Base-by-base conservation (phyloP, 2,329 filamentous ascomycete genomes). In the Aureobasidium sp. region DNA sequence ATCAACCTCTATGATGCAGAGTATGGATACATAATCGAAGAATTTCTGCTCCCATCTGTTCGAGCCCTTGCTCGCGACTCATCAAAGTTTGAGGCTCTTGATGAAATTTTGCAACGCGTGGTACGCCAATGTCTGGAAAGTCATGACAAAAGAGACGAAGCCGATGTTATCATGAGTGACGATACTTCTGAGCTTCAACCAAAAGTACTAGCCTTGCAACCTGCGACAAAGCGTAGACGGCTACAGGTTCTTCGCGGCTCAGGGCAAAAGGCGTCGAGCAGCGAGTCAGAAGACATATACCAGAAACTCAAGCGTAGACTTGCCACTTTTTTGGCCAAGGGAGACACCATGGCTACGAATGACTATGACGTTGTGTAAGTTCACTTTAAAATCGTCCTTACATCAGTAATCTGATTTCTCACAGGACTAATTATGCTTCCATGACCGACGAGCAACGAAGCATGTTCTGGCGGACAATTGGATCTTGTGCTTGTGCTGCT, bases 361-460 rank as follows among this genome's bases (percentile, higher is more conserved):
- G 25, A 20, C 15, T 25, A 25, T 27, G 58, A 42, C 36, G 48
- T 41, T 14, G 45, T 22, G 58, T 61, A 53, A 52, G 58, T 53
- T 39, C 25, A 2, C 8, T 29, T 4, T 3, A 11, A 25, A 22
- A 14, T 14, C 8, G 5, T 39, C 3, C 3, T 20, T 6, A 12
- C 14, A 29, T 25, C 7, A 9, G 14, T 17, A 44, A 9, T 20
- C 57, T 61, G 29, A 61, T 29, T 42, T 14, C 8, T 39, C 42
- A 15, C 62, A 5, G 64, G 73, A n/a, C 64, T 61, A 12, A 70
- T 68, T 25, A 69, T 63, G 17, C 58, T 62, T 2, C 68, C 66
- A 47, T 66, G 48, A 29, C 56, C 15, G 56, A 64, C 47, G 29
- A 27, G 0, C 60, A 64, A 17, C 60, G 57, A 42, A 61, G 39